Evolutionary conservation across 202 grass and related monocot species (phyloP), one percentile per base, ranked within the genome.

Genomic region (Schoenoplectus tabernaemontani): DNA sequence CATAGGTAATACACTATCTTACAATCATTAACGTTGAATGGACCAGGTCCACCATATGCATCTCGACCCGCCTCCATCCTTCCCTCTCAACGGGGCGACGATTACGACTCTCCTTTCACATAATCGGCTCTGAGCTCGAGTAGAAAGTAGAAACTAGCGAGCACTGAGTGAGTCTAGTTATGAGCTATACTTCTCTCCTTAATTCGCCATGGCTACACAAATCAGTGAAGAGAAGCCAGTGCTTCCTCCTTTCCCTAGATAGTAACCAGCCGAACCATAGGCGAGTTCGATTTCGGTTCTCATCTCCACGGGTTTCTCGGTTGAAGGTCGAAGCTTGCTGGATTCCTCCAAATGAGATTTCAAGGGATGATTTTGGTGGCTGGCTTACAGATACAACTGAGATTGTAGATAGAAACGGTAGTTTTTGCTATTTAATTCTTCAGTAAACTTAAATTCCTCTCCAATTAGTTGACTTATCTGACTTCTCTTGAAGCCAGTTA

Each of bases 351-450:
- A 44, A 85, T 11, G 64, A 61, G 64, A 23, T 41, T 68, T 71
- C 59, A 8, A 64, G 54, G 19, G 83, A 85, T 9, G 76, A 59
- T 19, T 85, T 85, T 37, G 83, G 83, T 60, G 83, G 83, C 32
- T 85, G 83, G 83, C 44, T 70, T 4, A 59, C 43, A n/a, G 38
- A 51, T 66, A 63, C 51, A 22, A 2, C 76, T 67, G 39, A 80
- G 66, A 50, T n/a, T 58, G 63, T 66, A 7, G 78, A 83, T 41
- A 81, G 30, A 44, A 56, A 69, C 54, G 90, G 90, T 92, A 84
- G 5, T 72, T 57, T 47, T 77, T 44, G 17, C 5, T 51, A 17
- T 82, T 75, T 69, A 39, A 34, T 71, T 24, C n/a, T 47, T 42
- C 76, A 37, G 12, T 77, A 88, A 75, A 34, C 26, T 83, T 76